Base-by-base conservation (phyloP, 257 asterid species). In the Eucommia ulmoides region DNA sequence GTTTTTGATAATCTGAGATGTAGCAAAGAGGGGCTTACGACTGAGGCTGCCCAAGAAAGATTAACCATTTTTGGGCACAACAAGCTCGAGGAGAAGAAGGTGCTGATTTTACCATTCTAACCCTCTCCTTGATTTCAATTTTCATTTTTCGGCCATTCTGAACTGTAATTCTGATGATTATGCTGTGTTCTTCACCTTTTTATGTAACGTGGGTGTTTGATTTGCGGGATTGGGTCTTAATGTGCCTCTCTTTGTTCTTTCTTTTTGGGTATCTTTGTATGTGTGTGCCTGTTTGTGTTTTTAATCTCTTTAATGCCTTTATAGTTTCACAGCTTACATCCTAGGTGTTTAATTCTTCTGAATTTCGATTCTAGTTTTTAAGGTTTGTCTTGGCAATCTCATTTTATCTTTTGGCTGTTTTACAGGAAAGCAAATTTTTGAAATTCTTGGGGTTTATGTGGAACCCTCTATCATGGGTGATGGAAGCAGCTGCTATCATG, bases 11-110 rank as follows among this genome's bases (percentile, higher is more conserved):
- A 42, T 42, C 48, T 42, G 48, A 42, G 48, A 18, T 42, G 48
- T 42, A 16, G 20, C 48, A 42, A 10, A 42, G 20, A 42, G 19
- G 48, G 48, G n/a, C 48, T 42, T 21, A 42, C 48, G 20, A 15
- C 48, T 42, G 20, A 42, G 10, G 2, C 20, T 42, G 48, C 48
- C 19, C 9, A 42, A 42, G 48, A 42, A 18, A 42, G 48, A 18
- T 18, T 42, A 42, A 10, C 48, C 19, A 42, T 42, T 42, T 42
- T 42, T 42, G 48, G 48, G 48, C 48, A 42, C 20, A 42, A 42
- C 48, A 42, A 42, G 48, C 48, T 42, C 19, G 48, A 42, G 48
- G 48, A 42, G 48, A 42, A 42, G 48, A 42, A 42, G 48, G 48
- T 42, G 48, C 48, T 42, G 20, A 16, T 42, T 1, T 42, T 3